Percentiles rank a stretch among this genome's conserved stretches.
These are phyloP conservation scores for Carex pumila DNA, from an alignment of 176 grass and related monocot species.

Conservation along the genomic window DNA sequence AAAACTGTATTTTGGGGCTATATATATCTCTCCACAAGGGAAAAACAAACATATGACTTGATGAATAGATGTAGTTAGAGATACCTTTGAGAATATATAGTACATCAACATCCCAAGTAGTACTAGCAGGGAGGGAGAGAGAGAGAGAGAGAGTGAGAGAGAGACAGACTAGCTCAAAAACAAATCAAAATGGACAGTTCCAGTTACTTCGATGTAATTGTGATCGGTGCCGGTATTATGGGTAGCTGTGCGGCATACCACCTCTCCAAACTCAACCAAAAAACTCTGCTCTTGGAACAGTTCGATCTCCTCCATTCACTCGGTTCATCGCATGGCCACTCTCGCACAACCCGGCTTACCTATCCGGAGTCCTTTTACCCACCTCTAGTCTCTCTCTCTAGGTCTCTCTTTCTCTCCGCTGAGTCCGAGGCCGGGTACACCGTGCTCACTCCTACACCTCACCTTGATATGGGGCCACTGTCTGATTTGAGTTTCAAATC, in stretches of 20 bases:
- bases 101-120: background rate
- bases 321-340: conserved; percentile 95
- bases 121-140: background rate
- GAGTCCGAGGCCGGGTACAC: conserved; percentile 55
- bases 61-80: background rate
- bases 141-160: background rate
- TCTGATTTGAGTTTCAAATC: conserved; percentile 16
- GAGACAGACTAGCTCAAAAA: too few relatives aligned
- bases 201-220: conserved; percentile 46
- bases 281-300: conserved; percentile 58
- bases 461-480: conserved; percentile 55
- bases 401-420: conserved; percentile 46
- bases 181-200: background rate
- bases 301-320: conserved; percentile 84
- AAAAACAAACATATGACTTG: too few relatives aligned
- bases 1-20: background rate
- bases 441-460: conserved; percentile 60
- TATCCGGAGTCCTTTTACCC: conserved; percentile 81
- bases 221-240: conserved; percentile 84
- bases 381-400: conserved; percentile 51
- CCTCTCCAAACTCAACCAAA: conserved; percentile 32
- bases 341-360: conserved; percentile 75
- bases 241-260: conserved; percentile 82
- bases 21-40: too few relatives aligned
- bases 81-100: background rate